These are phyloP conservation scores for Crithidia bombi DNA, from an alignment of 208 protist genomes.

Conservation along the genomic window DNA sequence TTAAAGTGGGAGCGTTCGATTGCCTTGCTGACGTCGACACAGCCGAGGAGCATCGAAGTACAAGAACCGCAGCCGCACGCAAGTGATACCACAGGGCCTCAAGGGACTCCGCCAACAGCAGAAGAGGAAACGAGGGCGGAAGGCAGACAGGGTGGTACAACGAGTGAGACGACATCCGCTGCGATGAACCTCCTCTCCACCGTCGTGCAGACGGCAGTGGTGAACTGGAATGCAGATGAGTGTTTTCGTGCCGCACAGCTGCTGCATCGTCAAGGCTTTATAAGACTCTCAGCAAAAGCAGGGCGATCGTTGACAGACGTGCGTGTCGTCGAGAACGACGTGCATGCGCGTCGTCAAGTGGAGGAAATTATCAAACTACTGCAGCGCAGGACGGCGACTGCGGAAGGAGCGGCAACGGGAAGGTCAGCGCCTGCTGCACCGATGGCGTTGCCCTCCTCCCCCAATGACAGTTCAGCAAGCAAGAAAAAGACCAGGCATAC, in stretches of 20 bases:
- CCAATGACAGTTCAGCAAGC: not conserved
- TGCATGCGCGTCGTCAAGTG: slow-evolving; percentile 9
- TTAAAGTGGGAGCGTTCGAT: slow-evolving; percentile 30
- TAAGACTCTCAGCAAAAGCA: not conserved
- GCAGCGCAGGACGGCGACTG: not conserved
- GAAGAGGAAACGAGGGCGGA: not conserved
- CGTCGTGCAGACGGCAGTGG: slow-evolving; percentile 11
- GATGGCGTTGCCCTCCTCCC: too few species aligned
- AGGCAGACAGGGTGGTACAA: not conserved
- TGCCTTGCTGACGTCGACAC: slow-evolving; percentile 9
- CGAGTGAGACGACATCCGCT: not conserved
- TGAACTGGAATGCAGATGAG: slow-evolving; percentile 29
- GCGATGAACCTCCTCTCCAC: slow-evolving; percentile 7
- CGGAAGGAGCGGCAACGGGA: not conserved
- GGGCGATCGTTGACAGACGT: slow-evolving; percentile 1
- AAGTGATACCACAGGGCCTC: too few species aligned
- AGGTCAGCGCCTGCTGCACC: not conserved
- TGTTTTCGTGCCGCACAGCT: slow-evolving; percentile 26
- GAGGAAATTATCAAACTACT: slow-evolving; percentile 23
- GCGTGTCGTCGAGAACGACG: slow-evolving; percentile 2
- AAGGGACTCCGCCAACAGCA: not conserved
- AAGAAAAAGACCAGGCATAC: too few species aligned
- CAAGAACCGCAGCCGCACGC: not conserved
- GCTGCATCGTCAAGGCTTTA: slow-evolving; percentile 27
- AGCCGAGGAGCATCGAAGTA: too few species aligned